A percentile compares a stretch with the other conserved stretches of the same genome.
phyloP scores from a whole-genome alignment of 2,329 filamentous ascomycete genomes.

The Catunica adiposa region DNA sequence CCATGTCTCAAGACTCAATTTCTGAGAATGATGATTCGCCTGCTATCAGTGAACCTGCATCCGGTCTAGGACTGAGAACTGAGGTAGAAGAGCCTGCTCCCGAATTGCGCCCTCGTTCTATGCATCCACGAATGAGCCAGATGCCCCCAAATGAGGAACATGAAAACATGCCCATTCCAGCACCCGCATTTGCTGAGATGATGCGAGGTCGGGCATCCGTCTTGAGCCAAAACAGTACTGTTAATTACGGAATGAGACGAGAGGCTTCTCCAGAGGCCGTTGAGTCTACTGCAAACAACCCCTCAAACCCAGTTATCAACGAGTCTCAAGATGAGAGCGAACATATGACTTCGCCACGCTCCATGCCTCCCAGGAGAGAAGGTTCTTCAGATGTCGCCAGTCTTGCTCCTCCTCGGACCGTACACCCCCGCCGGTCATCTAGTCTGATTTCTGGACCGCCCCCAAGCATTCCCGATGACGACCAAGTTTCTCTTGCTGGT shows the following conservation, averaged over 20 bases:
- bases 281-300: slow-evolving; percentile 24
- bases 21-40: slow-evolving; percentile 18
- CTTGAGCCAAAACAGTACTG: slow-evolving; percentile 1
- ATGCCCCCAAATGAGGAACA: slow-evolving; percentile 31
- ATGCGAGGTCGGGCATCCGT: slow-evolving; percentile 11
- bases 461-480: slow-evolving; percentile 37
- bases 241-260: slow-evolving; percentile 35
- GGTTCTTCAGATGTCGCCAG: slow-evolving; percentile 18
- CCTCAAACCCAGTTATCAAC: slow-evolving; percentile 25
- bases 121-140: slow-evolving; percentile 59
- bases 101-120: slow-evolving; percentile 48
- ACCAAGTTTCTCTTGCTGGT: slow-evolving; percentile 38
- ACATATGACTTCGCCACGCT: slow-evolving; percentile 22
- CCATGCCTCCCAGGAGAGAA: slow-evolving; percentile 14
- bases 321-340: neutral
- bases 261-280: slow-evolving; percentile 37
- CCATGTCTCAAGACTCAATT: slow-evolving; percentile 46
- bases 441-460: slow-evolving; percentile 48
- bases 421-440: slow-evolving; percentile 36
- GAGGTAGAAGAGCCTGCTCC: slow-evolving; percentile 42
- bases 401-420: slow-evolving; percentile 33
- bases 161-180: slow-evolving; percentile 6
- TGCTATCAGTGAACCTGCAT: slow-evolving; percentile 16
- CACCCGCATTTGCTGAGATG: slow-evolving; percentile 10
- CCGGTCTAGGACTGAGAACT: slow-evolving; percentile 33